Base-by-base conservation (phyloP, 2,329 filamentous ascomycete genomes). In the Aspergillus proliferans region DNA sequence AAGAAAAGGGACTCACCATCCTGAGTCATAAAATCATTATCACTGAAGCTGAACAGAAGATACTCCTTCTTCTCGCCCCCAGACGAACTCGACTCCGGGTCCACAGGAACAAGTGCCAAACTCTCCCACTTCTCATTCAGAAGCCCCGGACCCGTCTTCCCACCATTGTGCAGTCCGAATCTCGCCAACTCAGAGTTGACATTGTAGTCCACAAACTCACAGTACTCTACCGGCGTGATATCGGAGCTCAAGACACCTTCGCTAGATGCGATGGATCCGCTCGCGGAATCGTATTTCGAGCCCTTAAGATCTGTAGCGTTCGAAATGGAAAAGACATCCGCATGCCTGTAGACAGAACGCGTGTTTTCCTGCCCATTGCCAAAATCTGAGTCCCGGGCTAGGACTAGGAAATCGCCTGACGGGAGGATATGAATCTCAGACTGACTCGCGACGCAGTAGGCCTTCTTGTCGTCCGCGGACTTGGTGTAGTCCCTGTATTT, bases 91-190 rank as follows among this genome's bases (percentile, higher is more conserved):
- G n/a, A 18, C 9, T 15, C 54, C 1, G 73, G 73, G 57, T 82
- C 73, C 6, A 81, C 77, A 1, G 83, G 83, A 2, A 82, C 75
- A 21, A 88, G 62, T 2, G 81, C 79, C 43, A 89, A 67, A 18
- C 79, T 81, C 71, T 90, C 86, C 86, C 86, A 89, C 62, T 89
- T 89, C 73, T 89, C 85, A 58, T 88, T 88, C 62, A 89, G 61
- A 33, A 88, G 66, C 0, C 65, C 69, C 5, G 38, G 58, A 58
- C 86, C 78, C 56, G 84, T 77, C 0, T 66, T 69, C 0, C 83
- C 85, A 2, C 85, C 85, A 57, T 88, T 88, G 58, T 85, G 83
- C 3, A 86, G 66, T 0, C 81, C 80, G 55, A 88, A 88, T 18
- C 80, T 77, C 36, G 74, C 76, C 19, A 89, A 72, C 67, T 88